A percentile compares a stretch with the other conserved stretches of the same genome.
Evolutionary conservation across 257 asterid species (phyloP).

Genomic region (Buddleja alternifolia): DNA sequence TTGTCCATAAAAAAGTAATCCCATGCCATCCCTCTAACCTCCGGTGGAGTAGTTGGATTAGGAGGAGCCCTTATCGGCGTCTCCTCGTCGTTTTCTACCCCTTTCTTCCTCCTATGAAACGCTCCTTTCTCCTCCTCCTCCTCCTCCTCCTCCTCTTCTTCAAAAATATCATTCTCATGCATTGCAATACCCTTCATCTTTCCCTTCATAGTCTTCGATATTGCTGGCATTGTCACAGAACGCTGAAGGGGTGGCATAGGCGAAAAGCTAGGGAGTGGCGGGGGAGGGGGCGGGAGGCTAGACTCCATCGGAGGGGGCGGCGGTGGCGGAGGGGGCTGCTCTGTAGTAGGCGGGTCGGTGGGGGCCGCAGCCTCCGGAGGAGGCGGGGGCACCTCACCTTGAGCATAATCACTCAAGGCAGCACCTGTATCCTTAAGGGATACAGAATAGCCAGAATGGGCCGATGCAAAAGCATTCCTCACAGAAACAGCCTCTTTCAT

Average conservation of each 20-base stretch:
- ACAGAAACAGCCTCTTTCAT: slow-evolving; percentile 85
- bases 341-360: slow-evolving; percentile 42
- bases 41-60: slow-evolving; percentile 61
- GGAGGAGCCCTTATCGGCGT: slow-evolving; percentile 58
- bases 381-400: slow-evolving; percentile 79
- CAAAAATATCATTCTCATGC: slow-evolving; percentile 46
- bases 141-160: slow-evolving; percentile 48
- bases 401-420: slow-evolving; percentile 85
- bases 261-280: slow-evolving; percentile 84
- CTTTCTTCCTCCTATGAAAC: slow-evolving; percentile 51
- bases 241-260: slow-evolving; percentile 78
- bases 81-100: slow-evolving; percentile 32
- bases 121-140: slow-evolving; percentile 49
- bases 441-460: slow-evolving; percentile 80
- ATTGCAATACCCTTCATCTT: slow-evolving; percentile 56
- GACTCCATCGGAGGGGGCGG: slow-evolving; percentile 64
- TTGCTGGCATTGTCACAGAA: slow-evolving; percentile 84
- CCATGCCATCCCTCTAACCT: slow-evolving; percentile 76
- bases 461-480: slow-evolving; percentile 92
- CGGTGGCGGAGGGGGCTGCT: slow-evolving; percentile 67
- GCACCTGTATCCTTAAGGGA: slow-evolving; percentile 93
- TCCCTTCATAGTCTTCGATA: slow-evolving; percentile 40
- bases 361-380: slow-evolving; percentile 40
- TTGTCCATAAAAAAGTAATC: slow-evolving; percentile 75
- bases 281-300: slow-evolving; percentile 81